Evolutionary conservation across 1,139 yeast species (phyloP).

Genomic region (Suhomyces panamericanus): DNA sequence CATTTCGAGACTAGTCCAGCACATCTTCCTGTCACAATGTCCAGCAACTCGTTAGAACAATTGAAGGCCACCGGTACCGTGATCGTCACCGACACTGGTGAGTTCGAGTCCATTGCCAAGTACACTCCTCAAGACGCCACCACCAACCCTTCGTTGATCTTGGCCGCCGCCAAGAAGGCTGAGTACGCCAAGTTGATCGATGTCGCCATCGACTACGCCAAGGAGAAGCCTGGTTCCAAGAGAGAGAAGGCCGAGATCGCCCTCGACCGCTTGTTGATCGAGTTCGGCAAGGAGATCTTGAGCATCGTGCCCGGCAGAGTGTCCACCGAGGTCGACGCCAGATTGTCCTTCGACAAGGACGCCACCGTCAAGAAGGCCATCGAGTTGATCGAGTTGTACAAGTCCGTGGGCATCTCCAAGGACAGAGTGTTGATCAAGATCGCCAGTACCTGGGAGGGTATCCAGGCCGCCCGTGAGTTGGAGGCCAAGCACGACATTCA

Average conservation of each 20-base stretch:
- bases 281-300: constrained; percentile 92
- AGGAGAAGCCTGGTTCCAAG: constrained; percentile 55
- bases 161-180: constrained; percentile 91
- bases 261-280: constrained; percentile 88
- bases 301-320: constrained; percentile 98
- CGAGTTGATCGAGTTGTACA: constrained; percentile 80
- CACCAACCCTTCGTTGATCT: constrained; percentile 95
- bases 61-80: constrained; percentile 93
- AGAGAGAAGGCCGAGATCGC: constrained; percentile 64
- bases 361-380: constrained; percentile 92
- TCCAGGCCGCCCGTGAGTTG: constrained; percentile 95
- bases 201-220: constrained; percentile 85
- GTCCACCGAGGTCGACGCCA: constrained; percentile 98
- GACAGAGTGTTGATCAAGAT: constrained; percentile 93
- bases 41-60: constrained; percentile 80
- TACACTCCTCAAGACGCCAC: constrained; percentile 99
- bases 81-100: constrained; percentile 99
- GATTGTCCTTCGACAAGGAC: constrained; percentile 91
- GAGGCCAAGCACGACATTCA: constrained; percentile 90
- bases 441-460: constrained; percentile 99
- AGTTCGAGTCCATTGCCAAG: constrained; percentile 95
- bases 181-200: constrained; percentile 90
- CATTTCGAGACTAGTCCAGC: not conserved
- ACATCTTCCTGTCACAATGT: constrained; percentile 12
- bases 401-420: constrained; percentile 78